Evolutionary conservation across 1,284 basidiomycete genomes (phyloP), one percentile per base, ranked within the genome.

Genomic region (Pascua sp.): DNA sequence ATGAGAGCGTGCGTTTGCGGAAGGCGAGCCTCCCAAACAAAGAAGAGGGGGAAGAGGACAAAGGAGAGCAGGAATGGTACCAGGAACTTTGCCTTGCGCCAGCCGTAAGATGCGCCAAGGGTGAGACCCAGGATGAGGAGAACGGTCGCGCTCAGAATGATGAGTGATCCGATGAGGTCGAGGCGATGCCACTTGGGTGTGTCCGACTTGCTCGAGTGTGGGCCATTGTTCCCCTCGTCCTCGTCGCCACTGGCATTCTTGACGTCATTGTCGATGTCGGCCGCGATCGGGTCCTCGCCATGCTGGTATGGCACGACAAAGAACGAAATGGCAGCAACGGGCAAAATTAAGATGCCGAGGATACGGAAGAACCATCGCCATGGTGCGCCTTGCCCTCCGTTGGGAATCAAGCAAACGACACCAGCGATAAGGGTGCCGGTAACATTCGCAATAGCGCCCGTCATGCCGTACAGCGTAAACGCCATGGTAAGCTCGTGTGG

Each of bases 71-170:
- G 60, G 65, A 77, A 72, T 11, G 75, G 75, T 0, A 69, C 72
- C 56, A 77, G 66, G 70, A 77, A 77, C 7, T 58, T 51, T 3
- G 72, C 61, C n/a, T 54, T 75, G 49, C 62, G 66, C 61, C 63
- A 77, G 5, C 70, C 75, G 60, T 70, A 65, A 1, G 66, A 63
- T 1, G 72, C 70, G 46, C 72, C 73, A 18, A 72, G 63, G 11
- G 75, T 77, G 8, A 77, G 65, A 44, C 69, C 69, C 49, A 75
- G 71, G 53, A 72, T 73, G 54, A 77, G 63, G 8, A 75, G 66
- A 50, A 73, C 62, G 51, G 73, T 68, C 8, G 65, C 59, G n/a
- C 62, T 18, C 40, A 73, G 65, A 64, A 73, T 73, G 47, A 65
- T 45, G 43, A 66, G 51, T 18, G 61, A 65, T 10, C 70, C 71